Evolutionary conservation across 2,329 filamentous ascomycete species (phyloP).

Genomic region (Monosporascus sp.): DNA sequence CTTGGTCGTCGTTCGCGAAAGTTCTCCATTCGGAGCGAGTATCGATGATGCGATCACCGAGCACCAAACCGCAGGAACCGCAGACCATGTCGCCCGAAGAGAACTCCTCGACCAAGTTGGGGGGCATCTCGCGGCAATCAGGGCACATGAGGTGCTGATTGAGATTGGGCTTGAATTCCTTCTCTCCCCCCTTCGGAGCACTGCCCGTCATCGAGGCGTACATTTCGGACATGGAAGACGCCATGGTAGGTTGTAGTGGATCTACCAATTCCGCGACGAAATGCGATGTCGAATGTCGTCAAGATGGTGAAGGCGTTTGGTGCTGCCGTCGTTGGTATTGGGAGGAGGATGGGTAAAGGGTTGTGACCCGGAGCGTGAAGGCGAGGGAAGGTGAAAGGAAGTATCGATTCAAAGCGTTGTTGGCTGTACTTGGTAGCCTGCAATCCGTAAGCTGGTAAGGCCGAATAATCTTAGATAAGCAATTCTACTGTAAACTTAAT

Average conservation of each 20-base stretch:
- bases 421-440: background rate
- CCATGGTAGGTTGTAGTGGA: background rate
- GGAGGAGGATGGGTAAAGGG: background rate
- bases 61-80: constrained; percentile 82
- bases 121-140: constrained; percentile 88
- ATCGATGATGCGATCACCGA: constrained; percentile 88
- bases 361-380: background rate
- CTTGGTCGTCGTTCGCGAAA: constrained; percentile 96
- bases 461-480: too few species aligned
- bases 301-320: background rate
- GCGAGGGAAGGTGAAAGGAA: background rate
- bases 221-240: constrained; percentile 22
- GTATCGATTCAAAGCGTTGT: background rate
- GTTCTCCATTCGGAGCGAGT: constrained; percentile 98
- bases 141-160: constrained; percentile 81
- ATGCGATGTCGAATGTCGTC: background rate
- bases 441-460: too few species aligned
- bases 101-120: constrained; percentile 88
- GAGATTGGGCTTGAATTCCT: constrained; percentile 72
- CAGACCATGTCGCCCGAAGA: constrained; percentile 91
- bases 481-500: too few species aligned
- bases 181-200: constrained; percentile 16
- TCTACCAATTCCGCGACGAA: background rate
- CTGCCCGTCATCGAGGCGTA: constrained; percentile 31
- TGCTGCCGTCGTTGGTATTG: background rate